Percentiles rank a stretch among this genome's conserved stretches.
phyloP scores from a whole-genome alignment of 2,329 filamentous ascomycete genomes.

The Colletotrichum sidae region DNA sequence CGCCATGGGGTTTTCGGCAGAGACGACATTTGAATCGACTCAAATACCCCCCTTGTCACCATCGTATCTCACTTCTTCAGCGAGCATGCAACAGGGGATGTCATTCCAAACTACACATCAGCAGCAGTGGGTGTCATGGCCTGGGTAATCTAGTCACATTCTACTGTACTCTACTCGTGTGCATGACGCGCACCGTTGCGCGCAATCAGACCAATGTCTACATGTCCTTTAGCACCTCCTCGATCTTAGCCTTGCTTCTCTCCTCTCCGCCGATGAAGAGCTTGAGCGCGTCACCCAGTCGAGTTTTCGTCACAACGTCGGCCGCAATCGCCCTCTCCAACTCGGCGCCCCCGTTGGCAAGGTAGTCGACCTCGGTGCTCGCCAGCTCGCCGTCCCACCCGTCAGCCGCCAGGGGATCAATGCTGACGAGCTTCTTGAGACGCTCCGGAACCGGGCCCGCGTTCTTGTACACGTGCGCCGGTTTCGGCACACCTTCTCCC shows the following conservation, averaged over 20 bases:
- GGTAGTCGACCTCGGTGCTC: constrained; percentile 56
- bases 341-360: constrained; percentile 55
- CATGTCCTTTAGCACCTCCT: constrained; percentile 45
- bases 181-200: neutral
- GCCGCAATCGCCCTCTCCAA: constrained; percentile 55
- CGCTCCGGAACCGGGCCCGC: constrained; percentile 47
- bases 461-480: constrained; percentile 51
- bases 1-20: constrained; percentile 2
- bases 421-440: constrained; percentile 48
- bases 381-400: constrained; percentile 54
- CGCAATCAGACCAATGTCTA: constrained; percentile 13
- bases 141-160: constrained; percentile 12
- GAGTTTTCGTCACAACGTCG: constrained; percentile 51
- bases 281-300: constrained; percentile 52
- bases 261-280: constrained; percentile 54
- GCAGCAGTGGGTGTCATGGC: constrained; percentile 29
- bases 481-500: constrained; percentile 53
- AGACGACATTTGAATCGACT: neutral
- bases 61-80: neutral
- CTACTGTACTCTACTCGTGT: neutral
- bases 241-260: constrained; percentile 51
- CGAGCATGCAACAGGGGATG: neutral
- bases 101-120: constrained; percentile 1
- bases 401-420: constrained; percentile 53
- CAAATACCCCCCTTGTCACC: neutral